phyloP scores from a whole-genome alignment of 164 flowering plant species.

The Santalum album region DNA sequence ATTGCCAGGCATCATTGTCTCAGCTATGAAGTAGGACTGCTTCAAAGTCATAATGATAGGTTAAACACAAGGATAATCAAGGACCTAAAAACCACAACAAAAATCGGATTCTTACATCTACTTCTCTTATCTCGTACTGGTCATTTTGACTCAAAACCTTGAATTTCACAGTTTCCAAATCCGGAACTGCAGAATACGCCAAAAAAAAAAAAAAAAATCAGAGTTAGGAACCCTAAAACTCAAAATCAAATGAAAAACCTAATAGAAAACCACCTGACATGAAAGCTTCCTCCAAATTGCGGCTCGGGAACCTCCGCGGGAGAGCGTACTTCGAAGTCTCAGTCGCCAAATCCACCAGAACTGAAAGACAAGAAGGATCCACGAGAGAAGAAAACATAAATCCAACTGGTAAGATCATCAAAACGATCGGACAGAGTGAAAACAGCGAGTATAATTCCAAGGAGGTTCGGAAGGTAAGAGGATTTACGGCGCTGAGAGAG shows the following conservation, averaged over 20 bases:
- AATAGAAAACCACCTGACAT: slow-evolving; percentile 58
- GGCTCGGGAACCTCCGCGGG: slow-evolving; percentile 61
- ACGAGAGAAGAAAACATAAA: not conserved
- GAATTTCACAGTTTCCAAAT: slow-evolving; percentile 76
- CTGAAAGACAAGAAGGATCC: slow-evolving; percentile 26
- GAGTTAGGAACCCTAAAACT: not conserved
- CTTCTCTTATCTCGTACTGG: slow-evolving; percentile 74
- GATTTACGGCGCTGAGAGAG: slow-evolving; percentile 60
- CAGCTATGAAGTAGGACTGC: slow-evolving; percentile 82
- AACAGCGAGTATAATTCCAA: not conserved
- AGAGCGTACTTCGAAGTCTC: slow-evolving; percentile 65
- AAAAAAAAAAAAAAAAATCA: not conserved
- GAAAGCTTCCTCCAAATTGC: slow-evolving; percentile 78
- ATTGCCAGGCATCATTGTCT: slow-evolving; percentile 80
- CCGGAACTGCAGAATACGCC: slow-evolving; percentile 69
- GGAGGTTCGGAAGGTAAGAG: not conserved
- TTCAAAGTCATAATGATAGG: slow-evolving; percentile 5
- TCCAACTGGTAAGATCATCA: not conserved
- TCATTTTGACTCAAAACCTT: slow-evolving; percentile 50
- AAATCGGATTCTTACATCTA: slow-evolving; percentile 43
- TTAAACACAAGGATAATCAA: not conserved
- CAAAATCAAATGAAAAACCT: not conserved
- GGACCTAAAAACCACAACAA: not conserved
- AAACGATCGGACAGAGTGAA: not conserved
- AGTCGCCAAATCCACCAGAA: slow-evolving; percentile 48